Base-by-base conservation (phyloP, 1,139 yeast species). In the Geotrichum cucujoidarum region DNA sequence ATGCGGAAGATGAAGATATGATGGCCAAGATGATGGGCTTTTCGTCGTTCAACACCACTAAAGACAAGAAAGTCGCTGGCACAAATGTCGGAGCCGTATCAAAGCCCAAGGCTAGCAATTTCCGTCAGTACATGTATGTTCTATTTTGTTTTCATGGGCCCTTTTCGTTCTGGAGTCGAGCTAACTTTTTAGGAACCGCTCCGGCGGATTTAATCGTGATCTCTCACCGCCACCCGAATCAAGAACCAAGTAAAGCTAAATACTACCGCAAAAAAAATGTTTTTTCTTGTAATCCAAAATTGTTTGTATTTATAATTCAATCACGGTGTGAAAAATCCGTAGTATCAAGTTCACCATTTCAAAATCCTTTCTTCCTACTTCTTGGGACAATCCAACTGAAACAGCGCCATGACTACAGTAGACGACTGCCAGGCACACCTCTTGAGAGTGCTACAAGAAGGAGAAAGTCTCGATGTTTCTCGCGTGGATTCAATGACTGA, bases 11-110 rank as follows among this genome's bases (percentile, higher is more conserved):
- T 8, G 61, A 62, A 25, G 63, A 60, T 13, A 52, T 56, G 45
- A 64, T 69, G 67, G 56, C 57, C 44, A 54, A 62, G 39, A 68
- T 82, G 57, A 81, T 83, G 87, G 94, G 92, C 2, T 81, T 81
- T 57, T 68, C 74, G 2, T 76, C 77, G 1, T 82, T 83, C 62
- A 74, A 73, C 0, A 61, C 81, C 1, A 81, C 88, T 3, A 81
- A 82, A 60, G 77, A 80, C 38, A 78, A 78, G 55, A 78, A 78
- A 47, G 81, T 77, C 4, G 40, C 44, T 5, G 64, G 63, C 3
- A 47, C 59, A 2, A 73, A 76, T 50, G 73, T 73, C 4, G 79
- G 78, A 14, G 74, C 71, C 0, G 72, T 70, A 0, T 69, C 71
- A 36, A 70, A 67, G 53, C 70, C 72, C 38, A 70, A 70, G 48